A percentile compares a stretch with the other conserved stretches of the same genome.
phyloP scores from a whole-genome alignment of 345 rosid species.

The Erodium maritimum region DNA sequence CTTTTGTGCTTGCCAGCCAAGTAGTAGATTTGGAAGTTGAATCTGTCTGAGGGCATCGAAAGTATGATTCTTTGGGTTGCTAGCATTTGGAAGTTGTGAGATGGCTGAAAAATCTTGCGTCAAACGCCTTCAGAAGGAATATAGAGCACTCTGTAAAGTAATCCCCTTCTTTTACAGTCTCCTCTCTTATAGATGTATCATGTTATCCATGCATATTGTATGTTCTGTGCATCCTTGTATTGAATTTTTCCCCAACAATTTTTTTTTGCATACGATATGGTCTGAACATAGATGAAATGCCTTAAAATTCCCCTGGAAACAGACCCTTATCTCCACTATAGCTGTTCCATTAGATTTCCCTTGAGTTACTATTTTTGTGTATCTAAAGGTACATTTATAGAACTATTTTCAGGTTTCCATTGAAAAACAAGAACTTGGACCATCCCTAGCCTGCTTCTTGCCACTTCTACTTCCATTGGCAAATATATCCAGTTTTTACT shows the following conservation, averaged over 20 bases:
- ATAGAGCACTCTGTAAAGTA: slow-evolving; percentile 92
- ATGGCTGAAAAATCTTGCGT: slow-evolving; percentile 95
- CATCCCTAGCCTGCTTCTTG: not conserved
- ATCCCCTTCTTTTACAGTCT: not conserved
- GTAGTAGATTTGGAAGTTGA: slow-evolving; percentile 8
- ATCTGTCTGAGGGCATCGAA: slow-evolving; percentile 3
- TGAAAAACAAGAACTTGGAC: not conserved
- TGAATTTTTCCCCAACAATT: not conserved
- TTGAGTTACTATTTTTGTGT: not conserved
- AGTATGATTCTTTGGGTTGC: slow-evolving; percentile 2
- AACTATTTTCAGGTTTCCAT: not conserved
- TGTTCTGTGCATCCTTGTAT: not conserved
- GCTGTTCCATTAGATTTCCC: not conserved
- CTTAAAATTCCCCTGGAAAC: not conserved
- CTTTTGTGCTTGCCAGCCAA: slow-evolving; percentile 2
- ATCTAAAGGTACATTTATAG: not conserved
- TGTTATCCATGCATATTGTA: not conserved
- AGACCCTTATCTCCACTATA: not conserved
- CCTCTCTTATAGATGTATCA: not conserved
- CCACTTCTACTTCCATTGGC: not conserved
- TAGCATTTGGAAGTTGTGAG: slow-evolving; percentile 6
- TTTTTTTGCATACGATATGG: not conserved
- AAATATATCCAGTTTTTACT: not conserved
- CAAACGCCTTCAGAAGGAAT: slow-evolving; percentile 94
- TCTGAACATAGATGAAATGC: not conserved